Percentiles rank a stretch among this genome's conserved stretches.
These are phyloP conservation scores for Ogataea methylovora DNA, from an alignment of 805 yeast genomes.

Conservation along the genomic window DNA sequence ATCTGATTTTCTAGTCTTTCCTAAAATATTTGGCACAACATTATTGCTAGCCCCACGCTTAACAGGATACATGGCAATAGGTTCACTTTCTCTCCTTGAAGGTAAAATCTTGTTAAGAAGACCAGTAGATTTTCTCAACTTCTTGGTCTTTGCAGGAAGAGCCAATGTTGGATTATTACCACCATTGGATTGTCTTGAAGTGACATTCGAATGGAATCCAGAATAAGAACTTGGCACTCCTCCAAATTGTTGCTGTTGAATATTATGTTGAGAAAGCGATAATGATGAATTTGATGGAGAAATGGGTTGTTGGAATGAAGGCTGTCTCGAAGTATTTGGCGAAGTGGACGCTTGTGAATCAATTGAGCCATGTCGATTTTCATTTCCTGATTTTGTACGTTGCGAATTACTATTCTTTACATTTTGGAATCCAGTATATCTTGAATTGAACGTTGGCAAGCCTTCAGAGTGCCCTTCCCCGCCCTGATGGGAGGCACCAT, in stretches of 20 bases:
- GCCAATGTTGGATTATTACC: neutral
- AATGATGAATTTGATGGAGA: neutral
- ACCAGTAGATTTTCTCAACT: constrained; percentile 16
- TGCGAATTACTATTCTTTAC: neutral
- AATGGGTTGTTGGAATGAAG: neutral
- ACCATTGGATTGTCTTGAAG: neutral
- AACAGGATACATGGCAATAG: constrained; percentile 3
- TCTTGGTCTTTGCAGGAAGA: constrained; percentile 7
- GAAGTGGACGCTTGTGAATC: neutral
- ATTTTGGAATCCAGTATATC: no score
- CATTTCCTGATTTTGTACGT: neutral
- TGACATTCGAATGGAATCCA: neutral
- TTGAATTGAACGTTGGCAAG: no score
- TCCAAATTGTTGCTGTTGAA: neutral
- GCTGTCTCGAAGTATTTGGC: neutral
- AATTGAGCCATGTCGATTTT: constrained; percentile 1
- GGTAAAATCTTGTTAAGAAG: constrained; percentile 18
- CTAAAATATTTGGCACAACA: no score
- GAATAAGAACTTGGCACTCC: neutral
- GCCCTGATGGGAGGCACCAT: no score
- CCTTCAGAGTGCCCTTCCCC: no score
- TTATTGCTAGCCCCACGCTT: no score
- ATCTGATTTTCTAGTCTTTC: constrained; percentile 10
- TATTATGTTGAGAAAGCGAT: neutral
- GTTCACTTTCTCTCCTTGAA: constrained; percentile 20